Percentiles rank a stretch among this genome's conserved stretches.
Conservation (phyloP, 352 stramenopile genomes). For the Pythium folliculosum region DNA sequence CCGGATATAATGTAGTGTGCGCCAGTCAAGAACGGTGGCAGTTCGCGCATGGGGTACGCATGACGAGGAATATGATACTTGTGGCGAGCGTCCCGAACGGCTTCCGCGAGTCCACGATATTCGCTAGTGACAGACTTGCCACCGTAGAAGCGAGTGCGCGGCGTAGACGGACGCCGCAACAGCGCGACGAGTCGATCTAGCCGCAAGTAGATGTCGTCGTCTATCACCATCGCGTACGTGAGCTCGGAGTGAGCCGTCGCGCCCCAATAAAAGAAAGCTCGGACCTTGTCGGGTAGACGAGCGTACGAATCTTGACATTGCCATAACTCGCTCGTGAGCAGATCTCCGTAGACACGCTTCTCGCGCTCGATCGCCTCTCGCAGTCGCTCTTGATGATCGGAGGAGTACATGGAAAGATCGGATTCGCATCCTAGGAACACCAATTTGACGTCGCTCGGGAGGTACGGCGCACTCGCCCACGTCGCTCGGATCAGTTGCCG, state of each 20-base stretch:
- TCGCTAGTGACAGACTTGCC: conserved; percentile 1
- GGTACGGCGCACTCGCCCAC: conserved; percentile 25
- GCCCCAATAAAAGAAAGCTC: conserved; percentile 3
- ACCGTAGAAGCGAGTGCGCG: neutral
- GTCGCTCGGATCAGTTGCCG: conserved; percentile 31
- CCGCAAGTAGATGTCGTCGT: conserved; percentile 45
- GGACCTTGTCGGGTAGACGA: conserved; percentile 4
- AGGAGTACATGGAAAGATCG: neutral
- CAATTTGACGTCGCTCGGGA: conserved; percentile 26
- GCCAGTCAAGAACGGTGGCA: neutral
- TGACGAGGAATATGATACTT: conserved; percentile 14
- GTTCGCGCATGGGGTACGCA: neutral
- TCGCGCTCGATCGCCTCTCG: conserved; percentile 23
- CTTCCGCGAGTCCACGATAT: neutral
- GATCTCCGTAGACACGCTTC: conserved; percentile 22
- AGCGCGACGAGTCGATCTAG: neutral
- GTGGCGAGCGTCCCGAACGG: conserved; percentile 31
- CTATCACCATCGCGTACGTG: conserved; percentile 37
- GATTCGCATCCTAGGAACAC: conserved; percentile 44
- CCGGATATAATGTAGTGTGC: neutral
- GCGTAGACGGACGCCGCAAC: neutral
- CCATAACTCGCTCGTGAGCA: conserved; percentile 9
- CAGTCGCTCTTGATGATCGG: neutral
- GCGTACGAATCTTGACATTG: conserved; percentile 9
- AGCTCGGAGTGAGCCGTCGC: neutral